Conservation (phyloP, 2,329 filamentous ascomycete species). For the Sordariomycetes sp. region DNA sequence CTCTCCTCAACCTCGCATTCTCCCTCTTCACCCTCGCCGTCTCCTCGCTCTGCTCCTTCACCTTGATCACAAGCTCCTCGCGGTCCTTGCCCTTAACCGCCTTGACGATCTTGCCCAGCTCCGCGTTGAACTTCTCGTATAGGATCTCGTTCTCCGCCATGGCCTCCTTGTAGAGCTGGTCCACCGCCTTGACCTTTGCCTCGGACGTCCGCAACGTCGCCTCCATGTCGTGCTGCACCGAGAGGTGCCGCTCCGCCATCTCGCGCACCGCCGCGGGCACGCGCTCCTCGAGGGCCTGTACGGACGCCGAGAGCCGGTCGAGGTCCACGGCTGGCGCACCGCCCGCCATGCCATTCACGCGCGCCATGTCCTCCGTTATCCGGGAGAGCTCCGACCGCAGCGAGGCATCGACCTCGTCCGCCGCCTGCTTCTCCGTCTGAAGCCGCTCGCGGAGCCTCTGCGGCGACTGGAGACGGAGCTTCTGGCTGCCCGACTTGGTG, state of each 20-base stretch:
- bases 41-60: constrained; percentile 69
- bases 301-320: constrained; percentile 36
- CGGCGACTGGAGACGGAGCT: constrained; percentile 55
- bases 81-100: constrained; percentile 64
- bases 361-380: constrained; percentile 69
- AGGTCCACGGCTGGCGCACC: constrained; percentile 25
- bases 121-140: constrained; percentile 86
- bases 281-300: constrained; percentile 54
- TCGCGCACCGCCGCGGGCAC: constrained; percentile 47
- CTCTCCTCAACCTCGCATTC: constrained; percentile 69
- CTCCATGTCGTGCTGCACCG: constrained; percentile 59
- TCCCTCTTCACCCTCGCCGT: constrained; percentile 68
- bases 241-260: constrained; percentile 44
- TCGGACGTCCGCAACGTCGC: constrained; percentile 61
- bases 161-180: constrained; percentile 78
- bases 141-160: constrained; percentile 86
- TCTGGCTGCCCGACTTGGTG: constrained; percentile 29
- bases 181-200: constrained; percentile 65
- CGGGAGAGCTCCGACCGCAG: constrained; percentile 65
- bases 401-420: constrained; percentile 54
- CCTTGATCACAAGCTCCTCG: constrained; percentile 57
- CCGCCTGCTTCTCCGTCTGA: constrained; percentile 64
- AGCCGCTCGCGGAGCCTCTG: constrained; percentile 76
- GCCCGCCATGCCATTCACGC: constrained; percentile 27
- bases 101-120: constrained; percentile 70